Base-by-base conservation (phyloP, 2,329 filamentous ascomycete species). In the Cryphonectria nitschkei region DNA sequence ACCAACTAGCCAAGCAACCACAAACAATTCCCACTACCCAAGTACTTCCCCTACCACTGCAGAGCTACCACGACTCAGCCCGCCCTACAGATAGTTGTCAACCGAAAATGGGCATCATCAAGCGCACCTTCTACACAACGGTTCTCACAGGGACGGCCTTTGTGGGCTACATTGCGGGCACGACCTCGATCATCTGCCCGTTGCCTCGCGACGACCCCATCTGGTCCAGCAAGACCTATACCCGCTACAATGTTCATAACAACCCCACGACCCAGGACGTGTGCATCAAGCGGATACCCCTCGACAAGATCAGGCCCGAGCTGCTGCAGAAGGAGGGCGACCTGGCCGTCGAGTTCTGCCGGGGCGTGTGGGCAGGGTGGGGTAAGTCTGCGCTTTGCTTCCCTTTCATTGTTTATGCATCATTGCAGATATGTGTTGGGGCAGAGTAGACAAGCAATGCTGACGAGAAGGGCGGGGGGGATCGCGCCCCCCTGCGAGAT, bases 191-290 rank as follows among this genome's bases (percentile, higher is more conserved):
- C 76, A 81, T 88, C 76, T 84, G 88, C 68, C 86, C 91, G 56
- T 78, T 91, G 63, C 79, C 83, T n/a, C 78, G 85, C 61, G 84
- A 85, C 74, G 90, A 93, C 75, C 86, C 87, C 50, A 80, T 93
- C 75, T 91, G 89, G 84, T 82, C 82, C 68, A 87, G 87, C 39
- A 82, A 84, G 26, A 79, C 85, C 69, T 92, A 86, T 81, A 80
- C 82, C 65, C 85, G 84, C 71, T 85, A 87, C 79, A 94, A 93
- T 76, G 87, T 88, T 1, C 84, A 86, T 58, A 80, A 83, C 43
- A 92, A 93, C 78, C 87, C 90, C 0, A 83, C 87, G 0, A 87
- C 87, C 0, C 86, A 92, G 70, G 92, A 94, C 77, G 80, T 91
- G 14, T 90, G 87, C 75, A 82, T 92, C 74, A 87, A 88, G 74